These are phyloP conservation scores for Rhodotorula mucilaginosa DNA, from an alignment of 1,284 basidiomycete genomes.

Conservation along the genomic window DNA sequence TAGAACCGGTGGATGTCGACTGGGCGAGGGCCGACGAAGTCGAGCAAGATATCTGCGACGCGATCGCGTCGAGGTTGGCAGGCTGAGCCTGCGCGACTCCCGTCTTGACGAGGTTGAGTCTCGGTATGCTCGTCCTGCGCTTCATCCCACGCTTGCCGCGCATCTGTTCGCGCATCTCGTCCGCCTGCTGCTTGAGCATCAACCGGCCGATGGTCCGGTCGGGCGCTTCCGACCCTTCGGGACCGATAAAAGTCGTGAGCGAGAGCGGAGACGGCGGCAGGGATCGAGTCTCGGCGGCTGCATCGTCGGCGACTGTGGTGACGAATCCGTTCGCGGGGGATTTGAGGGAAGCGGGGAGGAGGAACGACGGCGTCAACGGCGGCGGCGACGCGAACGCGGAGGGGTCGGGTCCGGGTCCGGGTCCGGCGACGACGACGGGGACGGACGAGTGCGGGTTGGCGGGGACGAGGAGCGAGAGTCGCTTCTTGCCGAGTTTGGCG, in stretches of 20 bases:
- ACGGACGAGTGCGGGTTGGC: background rate
- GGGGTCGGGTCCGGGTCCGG: background rate
- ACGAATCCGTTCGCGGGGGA: background rate
- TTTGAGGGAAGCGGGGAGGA: slow-evolving; percentile 5
- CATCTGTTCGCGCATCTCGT: slow-evolving; percentile 42
- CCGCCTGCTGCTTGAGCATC: slow-evolving; percentile 40
- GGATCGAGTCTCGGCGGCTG: slow-evolving; percentile 35
- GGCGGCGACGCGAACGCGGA: slow-evolving; percentile 4
- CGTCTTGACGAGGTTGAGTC: slow-evolving; percentile 24
- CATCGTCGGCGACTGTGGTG: background rate
- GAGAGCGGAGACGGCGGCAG: slow-evolving; percentile 36
- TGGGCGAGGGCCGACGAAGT: slow-evolving; percentile 4
- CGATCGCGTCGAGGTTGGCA: slow-evolving; percentile 9
- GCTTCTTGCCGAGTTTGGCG: slow-evolving; percentile 38
- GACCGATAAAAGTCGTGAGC: slow-evolving; percentile 35
- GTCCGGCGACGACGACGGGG: background rate
- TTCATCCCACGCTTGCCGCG: slow-evolving; percentile 37
- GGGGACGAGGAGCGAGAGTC: slow-evolving; percentile 39
- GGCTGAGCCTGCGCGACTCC: slow-evolving; percentile 5
- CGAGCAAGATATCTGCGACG: background rate
- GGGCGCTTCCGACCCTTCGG: slow-evolving; percentile 33
- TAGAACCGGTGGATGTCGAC: background rate
- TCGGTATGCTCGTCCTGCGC: slow-evolving; percentile 33
- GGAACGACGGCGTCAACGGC: slow-evolving; percentile 22
- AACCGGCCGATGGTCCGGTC: slow-evolving; percentile 38